phyloP scores from a whole-genome alignment of 345 rosid species.

The Brassica nigra region DNA sequence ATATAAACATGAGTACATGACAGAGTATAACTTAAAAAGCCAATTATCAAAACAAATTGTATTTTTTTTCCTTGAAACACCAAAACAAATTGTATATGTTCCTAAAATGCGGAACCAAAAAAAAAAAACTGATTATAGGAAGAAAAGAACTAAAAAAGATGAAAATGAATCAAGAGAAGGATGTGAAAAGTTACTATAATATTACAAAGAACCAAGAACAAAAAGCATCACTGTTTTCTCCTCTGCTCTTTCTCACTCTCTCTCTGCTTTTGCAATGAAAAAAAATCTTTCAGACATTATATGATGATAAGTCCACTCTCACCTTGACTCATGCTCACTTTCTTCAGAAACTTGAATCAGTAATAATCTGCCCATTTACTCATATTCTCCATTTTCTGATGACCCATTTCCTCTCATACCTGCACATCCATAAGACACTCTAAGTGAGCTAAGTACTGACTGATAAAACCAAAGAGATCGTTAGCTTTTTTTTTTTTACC shows the following conservation, averaged over 20 bases:
- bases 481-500: slow-evolving; percentile 38
- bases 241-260: neutral
- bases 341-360: slow-evolving; percentile 20
- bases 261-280: slow-evolving; percentile 30
- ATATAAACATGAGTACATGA: too few relatives aligned
- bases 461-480: neutral
- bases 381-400: slow-evolving; percentile 58
- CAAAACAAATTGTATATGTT: slow-evolving; percentile 8
- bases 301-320: slow-evolving; percentile 28
- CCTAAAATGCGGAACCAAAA: neutral
- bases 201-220: slow-evolving; percentile 29
- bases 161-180: slow-evolving; percentile 22
- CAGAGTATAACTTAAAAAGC: neutral
- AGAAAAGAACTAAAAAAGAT: neutral
- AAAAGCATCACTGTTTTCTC: slow-evolving; percentile 18
- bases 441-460: neutral
- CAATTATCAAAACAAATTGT: slow-evolving; percentile 1
- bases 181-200: neutral
- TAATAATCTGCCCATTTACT: slow-evolving; percentile 50
- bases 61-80: neutral
- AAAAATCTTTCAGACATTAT: slow-evolving; percentile 15
- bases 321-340: slow-evolving; percentile 22
- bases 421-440: slow-evolving; percentile 26
- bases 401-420: slow-evolving; percentile 47
- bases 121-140: neutral